Conservation (phyloP, 2,329 filamentous ascomycete species). For the Trichothecium roseum region DNA sequence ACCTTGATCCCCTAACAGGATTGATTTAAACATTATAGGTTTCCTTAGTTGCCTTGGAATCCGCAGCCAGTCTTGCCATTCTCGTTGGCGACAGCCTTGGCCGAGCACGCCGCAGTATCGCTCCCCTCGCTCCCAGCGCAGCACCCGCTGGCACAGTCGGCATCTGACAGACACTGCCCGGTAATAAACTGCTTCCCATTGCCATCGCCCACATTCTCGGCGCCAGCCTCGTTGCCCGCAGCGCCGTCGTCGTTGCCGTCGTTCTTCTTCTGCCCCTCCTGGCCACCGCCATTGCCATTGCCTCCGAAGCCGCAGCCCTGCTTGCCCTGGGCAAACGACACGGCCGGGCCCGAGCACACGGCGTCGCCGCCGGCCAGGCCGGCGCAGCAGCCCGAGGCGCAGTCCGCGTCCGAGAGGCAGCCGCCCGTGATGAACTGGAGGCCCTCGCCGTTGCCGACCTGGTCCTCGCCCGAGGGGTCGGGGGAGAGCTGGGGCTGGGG, state of each 20-base stretch:
- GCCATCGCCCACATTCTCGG: constrained; percentile 10
- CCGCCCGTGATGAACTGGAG: constrained; percentile 16
- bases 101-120: constrained; percentile 3
- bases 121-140: constrained; percentile 9
- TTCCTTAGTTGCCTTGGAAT: not conserved
- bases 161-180: constrained; percentile 13
- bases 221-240: constrained; percentile 8
- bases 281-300: not conserved
- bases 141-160: constrained; percentile 13
- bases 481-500: constrained; percentile 8
- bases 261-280: not conserved
- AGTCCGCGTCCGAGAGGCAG: constrained; percentile 14
- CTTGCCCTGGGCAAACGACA: constrained; percentile 15
- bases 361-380: constrained; percentile 10
- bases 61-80: constrained; percentile 5
- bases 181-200: constrained; percentile 15
- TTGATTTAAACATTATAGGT: not conserved
- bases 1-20: no score
- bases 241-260: not conserved
- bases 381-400: constrained; percentile 14
- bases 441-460: constrained; percentile 10
- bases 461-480: constrained; percentile 9
- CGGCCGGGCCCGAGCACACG: constrained; percentile 14
- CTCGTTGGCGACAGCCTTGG: constrained; percentile 1
- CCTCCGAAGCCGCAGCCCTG: constrained; percentile 14